These are phyloP conservation scores for Forsythia suspensa DNA, from an alignment of 257 asterid genomes.

Conservation along the genomic window DNA sequence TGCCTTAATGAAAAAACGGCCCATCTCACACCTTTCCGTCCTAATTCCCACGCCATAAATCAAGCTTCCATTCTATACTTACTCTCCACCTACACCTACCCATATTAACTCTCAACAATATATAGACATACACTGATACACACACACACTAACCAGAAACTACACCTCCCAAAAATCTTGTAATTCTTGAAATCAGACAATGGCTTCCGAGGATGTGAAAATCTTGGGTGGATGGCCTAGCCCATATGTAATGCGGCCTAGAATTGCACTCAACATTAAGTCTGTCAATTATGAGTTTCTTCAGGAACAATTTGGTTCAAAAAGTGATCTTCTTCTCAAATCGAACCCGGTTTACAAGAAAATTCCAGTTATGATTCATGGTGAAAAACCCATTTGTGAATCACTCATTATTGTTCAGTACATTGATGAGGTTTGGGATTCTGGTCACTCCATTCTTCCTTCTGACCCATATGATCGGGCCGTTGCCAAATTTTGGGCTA, in stretches of 20 bases:
- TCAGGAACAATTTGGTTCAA: slow-evolving; percentile 28
- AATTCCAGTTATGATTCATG: slow-evolving; percentile 38
- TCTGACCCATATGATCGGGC: slow-evolving; percentile 37
- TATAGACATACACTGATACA: background rate
- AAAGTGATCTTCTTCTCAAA: slow-evolving; percentile 35
- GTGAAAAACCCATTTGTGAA: slow-evolving; percentile 24
- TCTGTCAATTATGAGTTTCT: slow-evolving; percentile 27
- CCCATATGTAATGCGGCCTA: slow-evolving; percentile 28
- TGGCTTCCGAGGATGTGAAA: slow-evolving; percentile 27
- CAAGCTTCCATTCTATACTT: too few species aligned
- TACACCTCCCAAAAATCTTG: background rate
- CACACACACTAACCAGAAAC: background rate
- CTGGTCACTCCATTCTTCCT: slow-evolving; percentile 24
- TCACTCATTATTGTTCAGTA: slow-evolving; percentile 36
- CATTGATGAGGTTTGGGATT: slow-evolving; percentile 36
- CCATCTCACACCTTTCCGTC: too few species aligned
- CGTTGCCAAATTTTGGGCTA: slow-evolving; percentile 34
- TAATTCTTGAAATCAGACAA: background rate
- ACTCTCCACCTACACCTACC: background rate
- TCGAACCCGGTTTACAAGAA: slow-evolving; percentile 43
- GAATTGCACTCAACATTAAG: slow-evolving; percentile 34
- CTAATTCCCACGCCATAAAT: too few species aligned
- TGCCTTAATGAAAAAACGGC: too few species aligned
- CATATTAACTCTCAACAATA: background rate
- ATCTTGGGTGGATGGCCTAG: slow-evolving; percentile 39